Conservation (phyloP, 106 monocot genomes). For the Phalaenopsis aphrodite region DNA sequence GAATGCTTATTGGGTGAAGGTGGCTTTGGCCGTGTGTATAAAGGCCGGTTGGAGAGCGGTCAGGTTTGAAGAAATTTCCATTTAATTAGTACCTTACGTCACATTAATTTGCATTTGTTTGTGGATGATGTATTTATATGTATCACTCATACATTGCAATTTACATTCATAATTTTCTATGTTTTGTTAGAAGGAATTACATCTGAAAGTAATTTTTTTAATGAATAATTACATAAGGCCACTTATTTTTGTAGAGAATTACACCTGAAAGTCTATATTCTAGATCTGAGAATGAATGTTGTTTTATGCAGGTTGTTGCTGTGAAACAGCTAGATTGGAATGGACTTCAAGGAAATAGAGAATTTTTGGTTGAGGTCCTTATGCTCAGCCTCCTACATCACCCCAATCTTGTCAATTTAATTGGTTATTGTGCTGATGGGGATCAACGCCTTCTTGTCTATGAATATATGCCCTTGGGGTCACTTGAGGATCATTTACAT, state of each 20-base stretch:
- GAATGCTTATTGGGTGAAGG: constrained; percentile 53
- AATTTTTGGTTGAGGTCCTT: constrained; percentile 11
- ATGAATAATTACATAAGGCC: not conserved
- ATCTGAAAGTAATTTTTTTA: not conserved
- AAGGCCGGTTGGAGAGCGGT: constrained; percentile 41
- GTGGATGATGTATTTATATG: not conserved
- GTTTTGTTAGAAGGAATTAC: not conserved
- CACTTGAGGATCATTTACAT: constrained; percentile 10
- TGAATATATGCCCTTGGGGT: constrained; percentile 12
- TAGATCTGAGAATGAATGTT: not conserved
- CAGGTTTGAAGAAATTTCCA: constrained; percentile 24
- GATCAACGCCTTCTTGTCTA: constrained; percentile 10
- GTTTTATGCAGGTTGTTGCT: constrained; percentile 9
- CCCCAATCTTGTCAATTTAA: constrained; percentile 11
- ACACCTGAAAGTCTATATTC: not conserved
- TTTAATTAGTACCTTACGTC: not conserved
- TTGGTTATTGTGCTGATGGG: constrained; percentile 13
- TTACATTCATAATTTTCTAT: not conserved
- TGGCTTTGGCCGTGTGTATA: constrained; percentile 54
- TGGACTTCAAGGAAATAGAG: constrained; percentile 12
- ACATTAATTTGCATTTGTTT: constrained; percentile 4
- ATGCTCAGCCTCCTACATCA: constrained; percentile 13
- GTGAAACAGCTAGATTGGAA: constrained; percentile 11
- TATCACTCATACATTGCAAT: not conserved
- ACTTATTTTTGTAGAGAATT: not conserved